Percentiles rank a stretch among this genome's conserved stretches.
phyloP scores from a whole-genome alignment of 208 protist genomes.

The Trypanosoma caninum region DNA sequence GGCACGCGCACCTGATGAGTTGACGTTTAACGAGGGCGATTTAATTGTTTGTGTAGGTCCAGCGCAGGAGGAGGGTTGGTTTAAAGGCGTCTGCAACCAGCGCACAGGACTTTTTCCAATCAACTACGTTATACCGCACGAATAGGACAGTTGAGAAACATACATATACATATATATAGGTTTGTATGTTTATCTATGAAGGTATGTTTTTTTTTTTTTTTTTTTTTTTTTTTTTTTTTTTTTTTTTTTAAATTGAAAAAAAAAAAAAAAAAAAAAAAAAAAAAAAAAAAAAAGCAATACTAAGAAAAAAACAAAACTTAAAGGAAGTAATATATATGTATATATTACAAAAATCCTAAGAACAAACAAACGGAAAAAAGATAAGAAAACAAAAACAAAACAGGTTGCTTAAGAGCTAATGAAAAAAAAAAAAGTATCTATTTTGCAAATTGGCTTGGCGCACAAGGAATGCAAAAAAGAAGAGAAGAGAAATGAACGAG shows the following conservation, averaged over 20 bases:
- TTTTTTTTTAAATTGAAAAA: neutral
- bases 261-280: constrained; percentile 10
- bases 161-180: constrained; percentile 14
- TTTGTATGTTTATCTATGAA: constrained; percentile 1
- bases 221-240: constrained; percentile 1
- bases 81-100: constrained; percentile 86
- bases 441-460: no score
- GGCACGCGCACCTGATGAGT: constrained; percentile 79
- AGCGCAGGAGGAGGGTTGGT: constrained; percentile 87
- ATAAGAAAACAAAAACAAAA: constrained; percentile 8
- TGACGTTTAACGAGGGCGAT: constrained; percentile 74
- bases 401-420: no score
- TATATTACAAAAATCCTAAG: neutral
- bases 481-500: neutral
- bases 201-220: constrained; percentile 8
- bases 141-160: neutral
- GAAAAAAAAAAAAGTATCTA: no score
- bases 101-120: constrained; percentile 85
- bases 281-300: neutral
- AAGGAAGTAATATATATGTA: neutral
- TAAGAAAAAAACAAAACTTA: neutral
- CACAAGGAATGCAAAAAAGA: neutral
- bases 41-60: constrained; percentile 74
- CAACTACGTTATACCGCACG: constrained; percentile 68
- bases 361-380: neutral